Evolutionary conservation across 371 early-diverging fungal genomes (phyloP), one percentile per base, ranked within the genome.

Genomic region (Sporodiniella umbellata): DNA sequence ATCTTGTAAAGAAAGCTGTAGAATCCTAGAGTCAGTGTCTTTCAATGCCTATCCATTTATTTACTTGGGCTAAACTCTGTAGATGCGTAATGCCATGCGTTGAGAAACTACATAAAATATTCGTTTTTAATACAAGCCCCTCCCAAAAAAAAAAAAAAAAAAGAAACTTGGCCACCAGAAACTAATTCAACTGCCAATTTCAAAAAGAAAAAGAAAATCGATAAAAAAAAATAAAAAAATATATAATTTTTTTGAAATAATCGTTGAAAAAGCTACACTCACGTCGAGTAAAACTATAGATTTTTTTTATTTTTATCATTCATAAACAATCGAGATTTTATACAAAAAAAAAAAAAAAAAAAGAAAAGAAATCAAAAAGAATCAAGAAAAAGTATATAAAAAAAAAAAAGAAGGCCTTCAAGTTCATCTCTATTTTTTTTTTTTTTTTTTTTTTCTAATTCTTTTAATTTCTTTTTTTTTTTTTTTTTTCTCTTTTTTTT

Each of bases 1-100:
- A 70, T 91, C 91, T 64, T 87, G 87, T 84, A 93, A 87, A 23
- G 88, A 87, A 47, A 93, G 77, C 81, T 85, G 4, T 28, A n/a
- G n/a, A n/a, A n/a, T n/a, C n/a, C n/a, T n/a, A 31, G 12, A 31
- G 44, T 33, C 38, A 11, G 23, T 45, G 26, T 12, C 35, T 3
- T 25, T 25, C 21, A 12, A 11, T 21, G 10, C 0, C 31, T 31
- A 10, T 15, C n/a, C 35, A 8, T 14, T 47, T 35, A 17, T 17
- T 38, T 35, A 80, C 83, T 70, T 79, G 78, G 25, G 70, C 68
- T 39, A 84, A 63, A 42, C 73, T 66, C 44, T 81, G 75, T 15
- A 84, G 66, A 48, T 79, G 78, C 6, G 80, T 84, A 54, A 84
- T 80, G 21, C 84, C 84, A 52, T 79, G 68, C 21, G 66, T 76